Conservation (phyloP, 2,329 filamentous ascomycete genomes). For the Pestalotiopsis sp. region DNA sequence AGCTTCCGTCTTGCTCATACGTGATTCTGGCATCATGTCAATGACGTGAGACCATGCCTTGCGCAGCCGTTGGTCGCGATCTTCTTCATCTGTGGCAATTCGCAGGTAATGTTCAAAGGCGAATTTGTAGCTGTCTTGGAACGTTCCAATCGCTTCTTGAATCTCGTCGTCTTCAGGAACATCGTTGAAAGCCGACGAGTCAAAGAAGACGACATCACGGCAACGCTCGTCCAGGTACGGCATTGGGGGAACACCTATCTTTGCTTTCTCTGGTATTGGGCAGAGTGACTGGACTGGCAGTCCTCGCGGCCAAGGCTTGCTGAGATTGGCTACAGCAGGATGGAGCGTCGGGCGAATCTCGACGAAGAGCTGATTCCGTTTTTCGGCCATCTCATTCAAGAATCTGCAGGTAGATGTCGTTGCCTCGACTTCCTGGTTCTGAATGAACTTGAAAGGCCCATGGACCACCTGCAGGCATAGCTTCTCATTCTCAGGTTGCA, state of each 20-base stretch:
- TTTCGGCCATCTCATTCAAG: slow-evolving; percentile 22
- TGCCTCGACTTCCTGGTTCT: neutral
- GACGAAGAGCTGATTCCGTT: slow-evolving; percentile 23
- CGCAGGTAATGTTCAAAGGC: slow-evolving; percentile 22
- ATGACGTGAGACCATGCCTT: slow-evolving; percentile 24
- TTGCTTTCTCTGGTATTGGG: neutral
- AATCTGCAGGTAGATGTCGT: slow-evolving; percentile 15
- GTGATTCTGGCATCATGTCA: slow-evolving; percentile 13
- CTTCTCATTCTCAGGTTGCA: slow-evolving; percentile 16
- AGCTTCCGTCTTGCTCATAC: slow-evolving; percentile 14
- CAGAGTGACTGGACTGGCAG: slow-evolving; percentile 19
- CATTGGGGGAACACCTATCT: slow-evolving; percentile 7
- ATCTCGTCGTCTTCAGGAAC: slow-evolving; percentile 18
- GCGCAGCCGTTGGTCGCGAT: slow-evolving; percentile 15
- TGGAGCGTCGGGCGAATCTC: slow-evolving; percentile 11
- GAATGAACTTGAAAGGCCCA: neutral
- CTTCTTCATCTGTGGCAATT: slow-evolving; percentile 10
- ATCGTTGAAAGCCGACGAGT: slow-evolving; percentile 5
- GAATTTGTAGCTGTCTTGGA: slow-evolving; percentile 24
- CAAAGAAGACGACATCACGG: slow-evolving; percentile 22
- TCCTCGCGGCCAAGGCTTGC: slow-evolving; percentile 22
- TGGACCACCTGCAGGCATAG: neutral
- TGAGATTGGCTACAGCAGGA: slow-evolving; percentile 13
- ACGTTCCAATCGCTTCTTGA: slow-evolving; percentile 19
- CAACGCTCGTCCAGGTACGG: slow-evolving; percentile 24